phyloP scores from a whole-genome alignment of 495 filamentous ascomycete genomes.

The Daldinia grandis region DNA sequence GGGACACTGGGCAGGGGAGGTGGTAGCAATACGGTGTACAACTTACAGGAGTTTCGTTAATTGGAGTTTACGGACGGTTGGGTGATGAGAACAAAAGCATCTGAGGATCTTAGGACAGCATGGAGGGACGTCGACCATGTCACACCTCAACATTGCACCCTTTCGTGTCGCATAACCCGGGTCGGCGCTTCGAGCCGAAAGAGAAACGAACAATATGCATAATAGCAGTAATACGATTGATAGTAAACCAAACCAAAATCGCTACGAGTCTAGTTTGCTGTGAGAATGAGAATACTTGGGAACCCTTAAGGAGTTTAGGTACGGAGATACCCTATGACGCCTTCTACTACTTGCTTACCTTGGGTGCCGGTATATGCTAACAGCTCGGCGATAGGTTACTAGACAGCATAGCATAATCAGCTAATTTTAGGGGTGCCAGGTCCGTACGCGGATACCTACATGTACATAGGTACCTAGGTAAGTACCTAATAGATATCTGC shows the following conservation, averaged over 20 bases:
- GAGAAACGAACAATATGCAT: constrained; percentile 18
- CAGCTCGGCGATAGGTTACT: neutral
- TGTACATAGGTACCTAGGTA: too few relatives aligned
- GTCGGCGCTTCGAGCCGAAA: constrained; percentile 24
- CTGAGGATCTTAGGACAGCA: constrained; percentile 33
- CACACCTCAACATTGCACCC: constrained; percentile 24
- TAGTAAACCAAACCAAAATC: constrained; percentile 2
- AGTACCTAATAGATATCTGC: neutral
- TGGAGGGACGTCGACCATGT: constrained; percentile 28
- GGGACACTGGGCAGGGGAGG: constrained; percentile 20
- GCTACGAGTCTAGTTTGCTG: neutral
- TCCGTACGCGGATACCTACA: neutral
- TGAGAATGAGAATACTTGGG: neutral
- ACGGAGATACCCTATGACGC: neutral
- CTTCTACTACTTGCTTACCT: neutral
- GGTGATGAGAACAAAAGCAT: constrained; percentile 34
- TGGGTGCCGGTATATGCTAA: neutral
- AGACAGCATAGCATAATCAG: neutral
- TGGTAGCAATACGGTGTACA: constrained; percentile 24
- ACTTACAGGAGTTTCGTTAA: constrained; percentile 29
- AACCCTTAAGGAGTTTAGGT: neutral
- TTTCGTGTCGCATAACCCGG: constrained; percentile 36
- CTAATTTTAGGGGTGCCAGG: neutral
- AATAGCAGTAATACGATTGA: constrained; percentile 34
- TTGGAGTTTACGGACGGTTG: constrained; percentile 19